Conservation (phyloP, 805 yeast genomes). For the Sungouiella thailandica region DNA sequence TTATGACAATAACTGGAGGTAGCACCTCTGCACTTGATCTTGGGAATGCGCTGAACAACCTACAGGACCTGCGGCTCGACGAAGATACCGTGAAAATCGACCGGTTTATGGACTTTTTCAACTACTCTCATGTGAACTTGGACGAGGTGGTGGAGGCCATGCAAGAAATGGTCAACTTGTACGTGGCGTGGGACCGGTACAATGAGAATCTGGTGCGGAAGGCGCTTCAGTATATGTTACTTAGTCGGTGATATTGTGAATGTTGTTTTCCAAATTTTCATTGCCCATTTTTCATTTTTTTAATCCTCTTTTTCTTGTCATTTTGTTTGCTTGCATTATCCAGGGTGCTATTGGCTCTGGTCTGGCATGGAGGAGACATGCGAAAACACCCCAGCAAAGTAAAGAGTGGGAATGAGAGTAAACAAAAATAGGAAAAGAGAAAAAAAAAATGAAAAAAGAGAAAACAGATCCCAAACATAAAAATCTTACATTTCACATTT, state of each 20-base stretch:
- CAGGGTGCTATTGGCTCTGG: too few species aligned
- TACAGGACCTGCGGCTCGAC: constrained; percentile 26
- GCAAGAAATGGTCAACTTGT: constrained; percentile 77
- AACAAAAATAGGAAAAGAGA: too few species aligned
- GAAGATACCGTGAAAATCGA: constrained; percentile 45
- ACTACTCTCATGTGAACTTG: constrained; percentile 69
- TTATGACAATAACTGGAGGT: too few species aligned
- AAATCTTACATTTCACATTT: too few species aligned
- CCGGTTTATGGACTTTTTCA: constrained; percentile 60
- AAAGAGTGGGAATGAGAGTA: too few species aligned
- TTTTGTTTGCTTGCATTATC: too few species aligned
- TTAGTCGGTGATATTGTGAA: constrained; percentile 15
- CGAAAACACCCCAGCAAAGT: too few species aligned
- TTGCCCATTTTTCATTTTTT: too few species aligned
- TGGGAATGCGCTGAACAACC: constrained; percentile 7
- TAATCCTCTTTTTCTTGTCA: neutral
- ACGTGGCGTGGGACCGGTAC: constrained; percentile 83
- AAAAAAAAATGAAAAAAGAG: too few species aligned
- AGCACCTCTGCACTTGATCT: constrained; percentile 10
- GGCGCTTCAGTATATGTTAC: constrained; percentile 39
- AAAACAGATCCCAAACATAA: too few species aligned
- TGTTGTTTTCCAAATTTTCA: too few species aligned
- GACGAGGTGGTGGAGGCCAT: constrained; percentile 75
- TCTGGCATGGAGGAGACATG: too few species aligned
- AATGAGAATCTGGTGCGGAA: constrained; percentile 60